Base-by-base conservation (phyloP, 1,139 yeast genomes). In the Yamadazyma dushanensis region DNA sequence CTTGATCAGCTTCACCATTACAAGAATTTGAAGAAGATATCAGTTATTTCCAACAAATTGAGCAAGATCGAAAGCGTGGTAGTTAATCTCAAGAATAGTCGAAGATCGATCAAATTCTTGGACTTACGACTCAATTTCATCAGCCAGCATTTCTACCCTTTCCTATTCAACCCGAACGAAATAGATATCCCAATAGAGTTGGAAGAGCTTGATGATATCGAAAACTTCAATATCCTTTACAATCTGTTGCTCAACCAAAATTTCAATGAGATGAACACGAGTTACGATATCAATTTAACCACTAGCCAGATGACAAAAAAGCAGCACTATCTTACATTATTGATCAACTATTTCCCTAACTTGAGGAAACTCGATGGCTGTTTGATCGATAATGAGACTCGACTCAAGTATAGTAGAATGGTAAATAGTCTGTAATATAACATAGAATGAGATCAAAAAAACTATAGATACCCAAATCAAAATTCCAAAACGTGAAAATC, bases 71-170 rank as follows among this genome's bases (percentile, higher is more conserved):
- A 61, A 35, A 48, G 49, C 11, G 44, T 73, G 1, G 46, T 75
- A n/a, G 50, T 52, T 5, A 61, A 66, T 3, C 50, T 68, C 24
- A 47, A 56, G 8, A 59, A 57, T 0, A 51, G 63, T 1, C 53
- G 77, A 29, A 37, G 49, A 6, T 48, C 60, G 1, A 53, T 78
- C 38, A 60, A 54, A 37, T 56, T 63, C 8, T 49, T 78, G 14
- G 83, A 78, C 50, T 45, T 75, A 30, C 58, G 83, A 35, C 68
- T 76, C 38, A 78, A 78, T 45, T 72, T 78, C 8, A 47, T 76
- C 27, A 76, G 70, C 28, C 55, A 59, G 24, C 70, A 65, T 10
- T 61, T 74, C 30, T 77, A 78, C 49, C 80, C 82, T 1, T 75
- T 64, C 47, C 74, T 77, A 2, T 76, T 76, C 52, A 69, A 67